Evolutionary conservation across 169 alveolate species (phyloP), one percentile per base, ranked within the genome.

Genomic region (Cryptosporidium muris): DNA sequence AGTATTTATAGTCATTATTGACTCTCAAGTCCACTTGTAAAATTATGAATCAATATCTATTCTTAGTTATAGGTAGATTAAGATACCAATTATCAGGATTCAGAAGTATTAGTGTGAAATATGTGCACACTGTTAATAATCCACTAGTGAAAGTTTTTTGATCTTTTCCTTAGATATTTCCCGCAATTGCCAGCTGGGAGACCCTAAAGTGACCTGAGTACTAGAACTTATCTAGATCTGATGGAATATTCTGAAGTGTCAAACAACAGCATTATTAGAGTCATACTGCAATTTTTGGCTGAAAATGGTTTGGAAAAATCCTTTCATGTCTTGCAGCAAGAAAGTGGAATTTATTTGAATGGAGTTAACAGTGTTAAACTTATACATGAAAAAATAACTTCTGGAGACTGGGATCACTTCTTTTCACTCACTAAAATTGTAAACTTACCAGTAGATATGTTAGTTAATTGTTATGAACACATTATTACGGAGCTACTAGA

Each of bases 341-440:
- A 74, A 16, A 45, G 64, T 34, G 62, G 62, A 5, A 63, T 74
- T 42, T 34, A 54, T 34, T 43, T 74, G 60, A 48, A 74, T 43
- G 63, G 85, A 48, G 54, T 58, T 40, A 58, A 74, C 47, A 74
- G 9, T 2, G 34, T 58, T 3, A 37, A 74, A 36, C 37, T 58
- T 2, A 74, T 74, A 9, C 34, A 58, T 36, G 37, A 63, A 37
- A 74, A 45, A 43, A 37, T 60, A 25, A 34, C 12, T 36, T n/a
- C 63, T 16, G 85, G 85, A 11, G 14, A 36, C 37, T 74, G 85
- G 85, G 34, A 14, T 74, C 74, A 74, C n/a, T 34, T 74, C 16
- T 45, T 74, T 1, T 25, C 25, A 47, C 16, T 58, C 16, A 14
- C 60, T 14, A 74, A 60, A 58, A 43, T 58, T 43, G 7, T 74